These are phyloP conservation scores for Micractinium conductrix DNA, from an alignment of 139 green algal genomes.

Conservation along the genomic window DNA sequence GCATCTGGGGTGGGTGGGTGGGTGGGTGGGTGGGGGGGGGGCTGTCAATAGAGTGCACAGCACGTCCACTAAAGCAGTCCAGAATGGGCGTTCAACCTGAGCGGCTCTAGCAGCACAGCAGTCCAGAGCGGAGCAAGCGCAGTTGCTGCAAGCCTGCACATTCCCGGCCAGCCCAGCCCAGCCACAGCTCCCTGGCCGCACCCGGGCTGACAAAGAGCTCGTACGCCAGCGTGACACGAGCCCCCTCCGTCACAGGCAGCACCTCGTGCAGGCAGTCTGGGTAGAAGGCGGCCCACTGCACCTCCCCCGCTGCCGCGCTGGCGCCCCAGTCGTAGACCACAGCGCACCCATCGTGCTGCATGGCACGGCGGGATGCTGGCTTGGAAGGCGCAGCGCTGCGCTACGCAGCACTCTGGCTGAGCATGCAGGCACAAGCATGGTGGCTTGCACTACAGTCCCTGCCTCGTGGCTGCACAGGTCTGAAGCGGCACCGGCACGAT, in stretches of 20 bases:
- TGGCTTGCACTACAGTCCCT: too few species aligned
- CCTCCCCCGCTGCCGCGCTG: background rate
- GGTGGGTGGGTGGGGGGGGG: too few species aligned
- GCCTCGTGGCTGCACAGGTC: too few species aligned
- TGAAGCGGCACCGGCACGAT: too few species aligned
- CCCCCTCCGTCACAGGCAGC: background rate
- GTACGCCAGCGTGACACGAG: background rate
- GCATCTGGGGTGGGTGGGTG: background rate
- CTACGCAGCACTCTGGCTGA: too few species aligned
- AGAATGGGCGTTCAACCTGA: too few species aligned
- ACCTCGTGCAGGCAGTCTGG: background rate
- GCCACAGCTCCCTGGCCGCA: background rate
- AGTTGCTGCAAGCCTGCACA: background rate
- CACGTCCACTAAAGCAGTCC: background rate
- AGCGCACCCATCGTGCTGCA: background rate
- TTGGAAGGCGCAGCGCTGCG: too few species aligned
- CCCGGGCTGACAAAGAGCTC: background rate
- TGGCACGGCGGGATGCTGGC: too few species aligned
- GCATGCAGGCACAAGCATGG: too few species aligned
- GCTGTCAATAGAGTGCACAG: background rate
- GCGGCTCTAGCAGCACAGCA: too few species aligned
- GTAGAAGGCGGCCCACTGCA: conserved; percentile 8
- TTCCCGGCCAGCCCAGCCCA: background rate
- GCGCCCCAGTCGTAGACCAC: background rate
- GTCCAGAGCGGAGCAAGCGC: too few species aligned